Evolutionary conservation across 1,284 basidiomycete genomes (phyloP).

Genomic region (Sanghuangporus weigelae): DNA sequence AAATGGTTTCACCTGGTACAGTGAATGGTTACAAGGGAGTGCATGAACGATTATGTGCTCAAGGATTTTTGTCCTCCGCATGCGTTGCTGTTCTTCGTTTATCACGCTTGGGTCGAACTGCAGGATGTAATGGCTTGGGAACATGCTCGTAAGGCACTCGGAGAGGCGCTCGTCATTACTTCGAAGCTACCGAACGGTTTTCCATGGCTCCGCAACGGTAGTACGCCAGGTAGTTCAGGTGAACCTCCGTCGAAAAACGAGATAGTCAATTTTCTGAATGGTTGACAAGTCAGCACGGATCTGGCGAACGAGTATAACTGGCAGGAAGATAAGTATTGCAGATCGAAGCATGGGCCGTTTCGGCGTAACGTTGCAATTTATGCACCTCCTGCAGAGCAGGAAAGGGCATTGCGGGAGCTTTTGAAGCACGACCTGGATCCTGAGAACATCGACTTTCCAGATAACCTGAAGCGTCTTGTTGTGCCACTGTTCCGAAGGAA

Average conservation of each 20-base stretch:
- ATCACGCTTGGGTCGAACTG: background rate
- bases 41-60: background rate
- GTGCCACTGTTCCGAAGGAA: background rate
- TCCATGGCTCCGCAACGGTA: background rate
- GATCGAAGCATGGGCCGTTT: background rate
- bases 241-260: background rate
- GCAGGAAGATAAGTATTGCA: background rate
- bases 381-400: background rate
- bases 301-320: background rate
- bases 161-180: background rate
- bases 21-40: background rate
- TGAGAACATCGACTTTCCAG: background rate
- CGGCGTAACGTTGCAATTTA: background rate
- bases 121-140: background rate
- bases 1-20: background rate
- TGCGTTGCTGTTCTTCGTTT: background rate
- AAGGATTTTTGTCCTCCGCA: background rate
- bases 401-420: background rate
- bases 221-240: background rate
- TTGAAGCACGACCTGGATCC: background rate
- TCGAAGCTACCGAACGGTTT: background rate
- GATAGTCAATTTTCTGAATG: background rate
- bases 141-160: background rate
- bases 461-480: background rate
- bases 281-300: background rate